These are phyloP conservation scores for Mortierella sp. DNA, from an alignment of 371 early-diverging fungal genomes.

Conservation along the genomic window DNA sequence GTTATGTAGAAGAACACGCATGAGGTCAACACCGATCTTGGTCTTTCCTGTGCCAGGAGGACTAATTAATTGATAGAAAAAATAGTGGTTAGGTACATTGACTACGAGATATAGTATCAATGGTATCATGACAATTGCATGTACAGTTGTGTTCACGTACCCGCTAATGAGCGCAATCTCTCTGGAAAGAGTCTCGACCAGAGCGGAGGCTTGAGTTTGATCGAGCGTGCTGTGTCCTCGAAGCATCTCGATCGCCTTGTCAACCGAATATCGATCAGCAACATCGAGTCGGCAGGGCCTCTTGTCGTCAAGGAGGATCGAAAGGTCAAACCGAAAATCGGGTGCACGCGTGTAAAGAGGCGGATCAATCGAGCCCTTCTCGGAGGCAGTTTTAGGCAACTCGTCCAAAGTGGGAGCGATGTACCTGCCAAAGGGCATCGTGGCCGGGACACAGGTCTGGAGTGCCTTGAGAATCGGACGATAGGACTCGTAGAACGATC, in stretches of 20 bases:
- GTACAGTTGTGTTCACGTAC: slow-evolving; percentile 15
- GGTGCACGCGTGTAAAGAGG: slow-evolving; percentile 59
- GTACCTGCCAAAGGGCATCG: slow-evolving; percentile 58
- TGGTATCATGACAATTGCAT: no score
- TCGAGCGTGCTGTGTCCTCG: slow-evolving; percentile 39
- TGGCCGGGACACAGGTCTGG: slow-evolving; percentile 44
- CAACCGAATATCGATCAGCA: slow-evolving; percentile 5
- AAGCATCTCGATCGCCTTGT: slow-evolving; percentile 9
- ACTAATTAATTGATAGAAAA: slow-evolving; percentile 15
- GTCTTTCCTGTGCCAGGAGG: slow-evolving; percentile 73
- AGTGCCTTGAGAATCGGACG: slow-evolving; percentile 61
- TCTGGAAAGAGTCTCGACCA: slow-evolving; percentile 56
- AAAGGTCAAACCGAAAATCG: slow-evolving; percentile 51
- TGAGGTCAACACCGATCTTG: slow-evolving; percentile 62
- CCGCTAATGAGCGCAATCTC: slow-evolving; percentile 61
- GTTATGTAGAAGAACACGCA: slow-evolving; percentile 59
- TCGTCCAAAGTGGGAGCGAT: slow-evolving; percentile 50
- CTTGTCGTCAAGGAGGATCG: slow-evolving; percentile 20
- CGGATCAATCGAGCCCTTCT: slow-evolving; percentile 16
- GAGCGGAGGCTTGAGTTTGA: slow-evolving; percentile 53
- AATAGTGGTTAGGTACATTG: no score
- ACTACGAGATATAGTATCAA: no score
- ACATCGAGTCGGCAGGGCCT: slow-evolving; percentile 21
- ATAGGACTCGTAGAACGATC: slow-evolving; percentile 62
- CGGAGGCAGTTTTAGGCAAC: background rate